phyloP scores from a whole-genome alignment of 192 early-diverging fungal species.

The Coemansia sp. region DNA sequence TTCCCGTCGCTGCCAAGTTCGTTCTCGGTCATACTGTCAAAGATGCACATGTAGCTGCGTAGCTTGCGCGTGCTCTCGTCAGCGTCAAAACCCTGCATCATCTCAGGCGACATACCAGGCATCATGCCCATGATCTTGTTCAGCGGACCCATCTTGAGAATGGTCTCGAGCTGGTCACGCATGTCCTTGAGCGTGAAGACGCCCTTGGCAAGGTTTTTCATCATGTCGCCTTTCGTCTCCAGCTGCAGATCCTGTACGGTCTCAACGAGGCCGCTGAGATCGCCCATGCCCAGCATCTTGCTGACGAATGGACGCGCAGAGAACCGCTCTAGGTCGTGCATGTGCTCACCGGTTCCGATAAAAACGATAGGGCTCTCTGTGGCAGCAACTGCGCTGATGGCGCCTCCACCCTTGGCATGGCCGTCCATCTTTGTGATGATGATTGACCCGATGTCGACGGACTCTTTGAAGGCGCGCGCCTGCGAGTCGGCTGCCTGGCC shows the following conservation, averaged over 20 bases:
- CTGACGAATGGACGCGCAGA: slow-evolving; percentile 83
- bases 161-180: slow-evolving; percentile 89
- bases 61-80: slow-evolving; percentile 63
- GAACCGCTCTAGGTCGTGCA: slow-evolving; percentile 92
- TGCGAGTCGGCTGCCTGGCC: slow-evolving; percentile 95
- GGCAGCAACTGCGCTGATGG: slow-evolving; percentile 96
- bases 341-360: slow-evolving; percentile 96
- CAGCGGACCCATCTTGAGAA: slow-evolving; percentile 88
- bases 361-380: slow-evolving; percentile 92
- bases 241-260: slow-evolving; percentile 85
- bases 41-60: slow-evolving; percentile 83
- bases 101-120: slow-evolving; percentile 68
- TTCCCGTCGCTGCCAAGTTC: slow-evolving; percentile 89
- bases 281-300: slow-evolving; percentile 96
- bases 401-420: slow-evolving; percentile 98
- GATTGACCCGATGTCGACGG: slow-evolving; percentile 91
- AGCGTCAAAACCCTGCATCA: slow-evolving; percentile 60
- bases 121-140: slow-evolving; percentile 89
- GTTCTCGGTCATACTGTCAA: slow-evolving; percentile 92
- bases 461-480: slow-evolving; percentile 89
- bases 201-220: slow-evolving; percentile 87
- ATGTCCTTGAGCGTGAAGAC: slow-evolving; percentile 90
- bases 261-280: slow-evolving; percentile 83
- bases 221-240: slow-evolving; percentile 82
- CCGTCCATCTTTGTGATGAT: slow-evolving; percentile 99